A percentile compares a stretch with the other conserved stretches of the same genome.
Conservation (phyloP, 768 basidiomycete species). For the Lentinula raphanica region DNA sequence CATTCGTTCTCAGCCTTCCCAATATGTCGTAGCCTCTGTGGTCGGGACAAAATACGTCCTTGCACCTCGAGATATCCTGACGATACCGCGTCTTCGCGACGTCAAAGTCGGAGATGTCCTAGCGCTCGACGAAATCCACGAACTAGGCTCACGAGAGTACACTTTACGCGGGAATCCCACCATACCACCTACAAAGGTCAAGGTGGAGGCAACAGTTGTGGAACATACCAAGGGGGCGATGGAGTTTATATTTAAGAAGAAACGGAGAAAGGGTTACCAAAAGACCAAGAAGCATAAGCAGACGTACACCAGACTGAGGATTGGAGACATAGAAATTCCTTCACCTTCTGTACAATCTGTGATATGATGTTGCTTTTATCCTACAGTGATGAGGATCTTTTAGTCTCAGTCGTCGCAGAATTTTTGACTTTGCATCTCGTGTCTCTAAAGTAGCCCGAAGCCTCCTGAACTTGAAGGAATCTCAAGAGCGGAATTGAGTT, state of each 20-base stretch:
- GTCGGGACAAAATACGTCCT: constrained; percentile 87
- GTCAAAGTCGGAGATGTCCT: constrained; percentile 83
- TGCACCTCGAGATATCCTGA: constrained; percentile 86
- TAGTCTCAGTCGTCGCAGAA: background rate
- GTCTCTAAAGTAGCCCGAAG: too few relatives aligned
- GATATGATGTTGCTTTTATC: background rate
- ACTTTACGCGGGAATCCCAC: constrained; percentile 77
- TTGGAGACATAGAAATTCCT: constrained; percentile 68
- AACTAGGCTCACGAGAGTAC: constrained; percentile 93
- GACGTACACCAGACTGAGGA: constrained; percentile 89
- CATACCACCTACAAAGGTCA: constrained; percentile 61
- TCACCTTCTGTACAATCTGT: constrained; percentile 10
- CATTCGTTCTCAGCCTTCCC: constrained; percentile 85
- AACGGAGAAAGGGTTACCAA: constrained; percentile 96
- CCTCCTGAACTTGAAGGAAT: background rate
- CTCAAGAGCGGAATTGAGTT: too few relatives aligned
- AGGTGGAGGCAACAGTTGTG: constrained; percentile 84
- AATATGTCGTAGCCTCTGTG: constrained; percentile 87
- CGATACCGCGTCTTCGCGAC: constrained; percentile 85
- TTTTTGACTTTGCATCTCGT: background rate
- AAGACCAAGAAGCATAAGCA: constrained; percentile 93
- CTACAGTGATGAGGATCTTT: background rate
- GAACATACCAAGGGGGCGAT: constrained; percentile 96
- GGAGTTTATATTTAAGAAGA: constrained; percentile 93
- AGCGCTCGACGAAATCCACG: constrained; percentile 79